Conservation (phyloP, 2,329 filamentous ascomycete species). For the Elsinoe australis region DNA sequence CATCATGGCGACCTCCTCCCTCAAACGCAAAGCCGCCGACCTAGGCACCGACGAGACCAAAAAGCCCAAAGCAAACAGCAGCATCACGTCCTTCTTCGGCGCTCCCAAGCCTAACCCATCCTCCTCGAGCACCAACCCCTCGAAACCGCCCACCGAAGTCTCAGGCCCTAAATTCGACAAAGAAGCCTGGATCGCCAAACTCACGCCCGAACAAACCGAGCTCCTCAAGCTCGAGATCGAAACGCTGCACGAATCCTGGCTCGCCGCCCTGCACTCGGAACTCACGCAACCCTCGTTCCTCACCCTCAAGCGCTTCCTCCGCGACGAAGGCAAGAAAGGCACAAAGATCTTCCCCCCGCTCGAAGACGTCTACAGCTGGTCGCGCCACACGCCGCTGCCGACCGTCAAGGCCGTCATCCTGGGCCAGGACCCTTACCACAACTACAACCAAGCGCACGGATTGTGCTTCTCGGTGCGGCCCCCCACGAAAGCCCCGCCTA, state of each 20-base stretch:
- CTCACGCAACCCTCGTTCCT: constrained; percentile 72
- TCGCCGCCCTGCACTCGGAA: constrained; percentile 81
- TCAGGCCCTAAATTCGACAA: constrained; percentile 65
- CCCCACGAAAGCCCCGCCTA: constrained; percentile 80
- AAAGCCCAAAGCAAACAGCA: constrained; percentile 55
- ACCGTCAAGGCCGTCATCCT: constrained; percentile 87
- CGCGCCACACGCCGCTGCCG: constrained; percentile 80
- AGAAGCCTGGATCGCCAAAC: constrained; percentile 72
- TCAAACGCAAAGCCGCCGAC: constrained; percentile 46
- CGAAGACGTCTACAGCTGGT: constrained; percentile 94
- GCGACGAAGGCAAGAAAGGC: constrained; percentile 63
- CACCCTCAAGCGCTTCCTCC: constrained; percentile 77
- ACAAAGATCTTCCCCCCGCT: constrained; percentile 80
- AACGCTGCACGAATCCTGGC: constrained; percentile 85
- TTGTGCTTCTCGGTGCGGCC: constrained; percentile 91
- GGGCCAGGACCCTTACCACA: constrained; percentile 97
- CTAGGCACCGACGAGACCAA: constrained; percentile 39
- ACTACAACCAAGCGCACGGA: constrained; percentile 88
- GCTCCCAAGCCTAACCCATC: constrained; percentile 48
- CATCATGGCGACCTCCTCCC: constrained; percentile 25
- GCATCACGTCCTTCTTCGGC: constrained; percentile 85
- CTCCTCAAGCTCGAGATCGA: constrained; percentile 85
- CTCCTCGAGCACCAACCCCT: constrained; percentile 27
- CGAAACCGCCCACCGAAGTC: constrained; percentile 27
- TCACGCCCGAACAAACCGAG: constrained; percentile 73